A percentile compares a stretch with the other conserved stretches of the same genome.
Conservation (phyloP, 2,329 filamentous ascomycete genomes). For the Phoma sp. region DNA sequence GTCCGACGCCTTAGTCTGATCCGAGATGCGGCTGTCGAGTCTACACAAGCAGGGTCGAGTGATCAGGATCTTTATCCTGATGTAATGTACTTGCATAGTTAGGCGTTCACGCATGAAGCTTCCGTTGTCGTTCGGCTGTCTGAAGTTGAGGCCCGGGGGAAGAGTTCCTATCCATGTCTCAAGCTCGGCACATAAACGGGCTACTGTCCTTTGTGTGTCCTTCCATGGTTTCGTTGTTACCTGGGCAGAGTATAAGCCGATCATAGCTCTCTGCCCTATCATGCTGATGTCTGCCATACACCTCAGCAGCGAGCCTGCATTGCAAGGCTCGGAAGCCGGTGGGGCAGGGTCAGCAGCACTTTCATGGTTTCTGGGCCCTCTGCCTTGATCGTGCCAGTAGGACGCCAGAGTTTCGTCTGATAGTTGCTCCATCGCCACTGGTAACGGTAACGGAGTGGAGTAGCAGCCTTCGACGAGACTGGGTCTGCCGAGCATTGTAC, state of each 20-base stretch:
- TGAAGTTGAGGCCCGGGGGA: not conserved
- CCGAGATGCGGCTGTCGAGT: conserved; percentile 41
- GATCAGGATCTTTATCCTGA: conserved; percentile 46
- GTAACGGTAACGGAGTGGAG: conserved; percentile 37
- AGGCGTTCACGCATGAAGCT: conserved; percentile 23
- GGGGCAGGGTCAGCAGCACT: too few species aligned
- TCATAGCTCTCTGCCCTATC: conserved; percentile 19
- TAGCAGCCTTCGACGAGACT: conserved; percentile 42
- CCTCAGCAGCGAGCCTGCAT: too few species aligned
- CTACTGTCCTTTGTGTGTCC: not conserved
- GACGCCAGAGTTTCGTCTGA: not conserved
- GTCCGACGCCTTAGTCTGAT: conserved; percentile 39
- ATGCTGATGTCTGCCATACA: too few species aligned
- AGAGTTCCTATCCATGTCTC: not conserved
- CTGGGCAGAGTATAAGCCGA: conserved; percentile 39
- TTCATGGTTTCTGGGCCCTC: not conserved
- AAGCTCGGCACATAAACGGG: not conserved
- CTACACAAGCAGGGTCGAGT: conserved; percentile 50
- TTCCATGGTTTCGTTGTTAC: conserved; percentile 27
- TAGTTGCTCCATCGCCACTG: conserved; percentile 3
- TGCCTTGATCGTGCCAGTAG: not conserved
- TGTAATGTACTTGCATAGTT: conserved; percentile 39
- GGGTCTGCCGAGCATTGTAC: conserved; percentile 47
- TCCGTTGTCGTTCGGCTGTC: not conserved
- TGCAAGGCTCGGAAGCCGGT: too few species aligned